phyloP scores from a whole-genome alignment of 1,139 yeast species.

The Hemisphaericaspora lyxosophila region DNA sequence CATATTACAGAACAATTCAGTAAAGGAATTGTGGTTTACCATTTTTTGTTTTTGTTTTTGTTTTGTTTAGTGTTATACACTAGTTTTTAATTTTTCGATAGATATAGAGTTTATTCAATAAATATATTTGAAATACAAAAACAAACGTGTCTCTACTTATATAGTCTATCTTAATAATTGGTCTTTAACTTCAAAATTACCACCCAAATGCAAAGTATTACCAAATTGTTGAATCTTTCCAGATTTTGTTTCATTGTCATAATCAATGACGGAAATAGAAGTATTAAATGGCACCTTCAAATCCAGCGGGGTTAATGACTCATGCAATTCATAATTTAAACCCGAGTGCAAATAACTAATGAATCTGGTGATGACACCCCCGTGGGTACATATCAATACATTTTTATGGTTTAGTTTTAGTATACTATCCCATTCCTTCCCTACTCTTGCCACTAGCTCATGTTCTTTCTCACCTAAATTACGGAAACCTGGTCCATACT shows the following conservation, averaged over 20 bases:
- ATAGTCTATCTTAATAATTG: conserved; percentile 31
- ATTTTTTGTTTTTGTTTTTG: neutral
- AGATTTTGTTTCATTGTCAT: conserved; percentile 29
- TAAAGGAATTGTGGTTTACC: too few species aligned
- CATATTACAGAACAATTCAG: neutral
- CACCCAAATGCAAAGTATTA: conserved; percentile 63
- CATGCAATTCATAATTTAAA: conserved; percentile 35
- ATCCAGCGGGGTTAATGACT: conserved; percentile 37
- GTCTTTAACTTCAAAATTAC: conserved; percentile 53
- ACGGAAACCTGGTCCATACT: conserved; percentile 37
- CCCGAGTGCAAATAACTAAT: conserved; percentile 45
- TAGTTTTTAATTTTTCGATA: neutral
- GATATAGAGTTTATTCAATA: neutral
- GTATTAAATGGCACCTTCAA: conserved; percentile 72
- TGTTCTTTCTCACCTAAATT: conserved; percentile 54
- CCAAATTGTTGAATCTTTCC: conserved; percentile 57
- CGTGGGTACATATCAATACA: conserved; percentile 74
- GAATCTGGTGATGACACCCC: conserved; percentile 76
- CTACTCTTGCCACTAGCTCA: conserved; percentile 51
- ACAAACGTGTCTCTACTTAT: conserved; percentile 5
- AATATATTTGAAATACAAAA: neutral
- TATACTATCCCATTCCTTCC: conserved; percentile 47
- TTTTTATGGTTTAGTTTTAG: conserved; percentile 38
- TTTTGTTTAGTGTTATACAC: neutral
- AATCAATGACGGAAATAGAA: conserved; percentile 65